Evolutionary conservation across 192 early-diverging fungal genomes (phyloP), one percentile per base, ranked within the genome.

Genomic region (Coemansia sp.): DNA sequence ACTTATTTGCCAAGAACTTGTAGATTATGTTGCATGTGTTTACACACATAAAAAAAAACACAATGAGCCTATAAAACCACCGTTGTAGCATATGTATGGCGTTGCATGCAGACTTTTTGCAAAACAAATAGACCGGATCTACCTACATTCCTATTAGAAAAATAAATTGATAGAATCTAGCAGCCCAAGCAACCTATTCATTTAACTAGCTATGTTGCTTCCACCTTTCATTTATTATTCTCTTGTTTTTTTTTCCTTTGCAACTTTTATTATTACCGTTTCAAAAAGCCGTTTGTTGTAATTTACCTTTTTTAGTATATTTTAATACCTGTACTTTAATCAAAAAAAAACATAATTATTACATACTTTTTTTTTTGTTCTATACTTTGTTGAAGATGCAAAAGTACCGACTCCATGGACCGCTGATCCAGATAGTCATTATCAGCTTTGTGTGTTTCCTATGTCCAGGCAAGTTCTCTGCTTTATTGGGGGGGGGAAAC

Each of bases 381-480:
- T 48, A 28, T 28, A 28, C 22, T 28, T 28, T 28, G 22, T 28
- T 28, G 22, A 28, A 28, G 39, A 41, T 38, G 36, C 15, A 5
- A 3, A 65, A 22, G 62, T 51, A 33, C 32, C 69, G 69, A 2
- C 79, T 80, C 61, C 75, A 80, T 64, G 85, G 87, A 9, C 85
- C 89, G 11, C 54, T 89, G 70, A 75, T 74, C 37, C 90, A 92
- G 70, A 86, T 92, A 39, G 72, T 87, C 65, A 85, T 90, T 34
- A 75, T 89, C 65, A 85, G 88, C 66, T 85, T 91, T 65, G 84
- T 91, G 34, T 90, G 88, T 67, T 91, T 91, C 77, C 84, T 86
- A 52, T 89, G 90, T 68, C 88, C 88, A 45, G 90, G 68, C 62
- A 70, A 5, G 61, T 55, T 9, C 4, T 18, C 7, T 28, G 1